Base-by-base conservation (phyloP, 2,329 filamentous ascomycete genomes). In the Aspergillus quadrilineatus region DNA sequence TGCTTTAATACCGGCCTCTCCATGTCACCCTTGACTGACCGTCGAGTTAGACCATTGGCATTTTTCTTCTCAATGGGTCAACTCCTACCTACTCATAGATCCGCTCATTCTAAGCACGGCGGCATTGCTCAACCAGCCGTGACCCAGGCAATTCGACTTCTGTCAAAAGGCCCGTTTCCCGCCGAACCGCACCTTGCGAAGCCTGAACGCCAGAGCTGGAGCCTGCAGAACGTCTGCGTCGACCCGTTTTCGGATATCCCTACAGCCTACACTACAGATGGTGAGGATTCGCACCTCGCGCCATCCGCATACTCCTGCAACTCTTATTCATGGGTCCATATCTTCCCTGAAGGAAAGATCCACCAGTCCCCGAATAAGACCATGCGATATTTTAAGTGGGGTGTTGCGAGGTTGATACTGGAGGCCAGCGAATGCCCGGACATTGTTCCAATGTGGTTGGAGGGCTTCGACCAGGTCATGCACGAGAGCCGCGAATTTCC, bases 331-430 rank as follows among this genome's bases (percentile, higher is more conserved):
- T 99, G 94, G 94, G 80, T 99, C 4, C 94, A 99, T 73, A 88
- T 97, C 53, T 97, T 97, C 73, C 94, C 94, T 10, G 94, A 99
- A 75, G 94, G 92, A 47, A 91, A 89, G 73, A 91, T 96, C 45
- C 92, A 97, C 74, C 94, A 99, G 76, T 87, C 91, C 63, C 83
- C 88, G 1, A 79, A 86, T 42, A 85, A 86, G 65, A 85, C 87
- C 6, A 87, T 97, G 80, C 89, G 94, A 30, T 99, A 99, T 77
- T 97, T 97, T 84, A 97, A 96, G 78, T 99, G 94, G 94, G 94
- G 94, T 1, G 82, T 97, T 1, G 91, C 93, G 6, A 85, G 94
- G 2, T 81, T 97, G 56, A 94, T 99, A 56, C 84, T 99, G 46
- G 94, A 99, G 74, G 85, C 88, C 46, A 89, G 93, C 48, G 90